These are phyloP conservation scores for Mortierella sp. DNA, from an alignment of 371 early-diverging fungal genomes.

Conservation along the genomic window DNA sequence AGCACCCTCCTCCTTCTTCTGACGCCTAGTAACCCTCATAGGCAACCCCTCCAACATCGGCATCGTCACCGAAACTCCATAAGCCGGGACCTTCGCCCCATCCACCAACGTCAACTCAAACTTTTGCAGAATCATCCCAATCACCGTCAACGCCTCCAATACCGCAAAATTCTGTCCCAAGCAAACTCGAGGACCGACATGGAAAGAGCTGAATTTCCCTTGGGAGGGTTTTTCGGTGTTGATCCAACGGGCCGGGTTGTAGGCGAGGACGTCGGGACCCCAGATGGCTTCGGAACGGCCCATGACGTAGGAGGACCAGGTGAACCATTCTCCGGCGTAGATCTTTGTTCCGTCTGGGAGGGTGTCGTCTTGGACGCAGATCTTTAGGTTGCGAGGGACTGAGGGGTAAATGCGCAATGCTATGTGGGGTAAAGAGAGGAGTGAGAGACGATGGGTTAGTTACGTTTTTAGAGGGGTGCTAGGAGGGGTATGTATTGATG, in stretches of 20 bases:
- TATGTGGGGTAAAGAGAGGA: conserved; percentile 34
- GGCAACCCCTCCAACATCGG: conserved; percentile 68
- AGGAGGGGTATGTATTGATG: background rate
- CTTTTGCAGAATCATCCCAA: conserved; percentile 61
- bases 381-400: conserved; percentile 70
- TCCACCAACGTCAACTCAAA: conserved; percentile 59
- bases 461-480: conserved; percentile 48
- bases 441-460: background rate
- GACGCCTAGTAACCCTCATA: conserved; percentile 40
- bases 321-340: conserved; percentile 64
- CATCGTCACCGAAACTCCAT: conserved; percentile 60
- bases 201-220: conserved; percentile 60
- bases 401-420: conserved; percentile 72
- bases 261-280: conserved; percentile 73
- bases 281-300: conserved; percentile 69
- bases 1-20: background rate
- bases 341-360: conserved; percentile 75
- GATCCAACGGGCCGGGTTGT: conserved; percentile 76
- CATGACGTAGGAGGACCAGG: conserved; percentile 67
- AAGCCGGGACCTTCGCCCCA: conserved; percentile 49
- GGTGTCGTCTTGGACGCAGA: conserved; percentile 67
- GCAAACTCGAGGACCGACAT: conserved; percentile 68
- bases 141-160: conserved; percentile 64
- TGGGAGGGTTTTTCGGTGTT: conserved; percentile 34
- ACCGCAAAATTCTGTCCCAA: conserved; percentile 66